phyloP scores from a whole-genome alignment of 805 yeast genomes.

The Naumovozyma castellii region DNA sequence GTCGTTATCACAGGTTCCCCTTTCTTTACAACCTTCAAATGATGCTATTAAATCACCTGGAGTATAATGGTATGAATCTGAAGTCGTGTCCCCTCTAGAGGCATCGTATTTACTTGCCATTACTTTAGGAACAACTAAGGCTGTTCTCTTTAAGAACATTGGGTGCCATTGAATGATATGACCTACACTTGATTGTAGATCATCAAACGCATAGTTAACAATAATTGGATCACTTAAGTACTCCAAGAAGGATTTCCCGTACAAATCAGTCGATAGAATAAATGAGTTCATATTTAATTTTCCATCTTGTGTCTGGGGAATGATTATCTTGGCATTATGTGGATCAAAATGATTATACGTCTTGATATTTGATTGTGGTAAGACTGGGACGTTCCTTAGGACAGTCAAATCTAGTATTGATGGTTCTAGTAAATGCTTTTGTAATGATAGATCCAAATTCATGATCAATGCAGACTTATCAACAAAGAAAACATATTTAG shows the following conservation, averaged over 20 bases:
- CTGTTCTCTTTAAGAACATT: constrained; percentile 57
- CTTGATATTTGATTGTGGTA: constrained; percentile 29
- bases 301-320: constrained; percentile 54
- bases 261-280: constrained; percentile 54
- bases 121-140: constrained; percentile 57
- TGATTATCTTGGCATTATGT: constrained; percentile 44
- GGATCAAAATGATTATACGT: constrained; percentile 57
- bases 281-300: constrained; percentile 64
- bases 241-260: constrained; percentile 64
- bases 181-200: constrained; percentile 48
- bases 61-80: constrained; percentile 42
- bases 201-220: constrained; percentile 45
- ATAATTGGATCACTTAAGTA: constrained; percentile 68
- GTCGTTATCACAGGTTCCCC: constrained; percentile 43
- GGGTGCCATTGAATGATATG: constrained; percentile 96
- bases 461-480: constrained; percentile 72
- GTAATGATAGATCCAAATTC: constrained; percentile 55
- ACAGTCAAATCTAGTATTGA: constrained; percentile 54
- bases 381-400: constrained; percentile 61
- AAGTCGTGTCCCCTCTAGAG: constrained; percentile 22
- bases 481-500: constrained; percentile 85
- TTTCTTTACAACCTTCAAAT: constrained; percentile 47
- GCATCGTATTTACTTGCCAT: constrained; percentile 41
- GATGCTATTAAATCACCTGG: constrained; percentile 61
- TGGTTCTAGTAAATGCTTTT: constrained; percentile 49